Conservation (phyloP, 176 grass and related monocot species). For the Musa beccarii region DNA sequence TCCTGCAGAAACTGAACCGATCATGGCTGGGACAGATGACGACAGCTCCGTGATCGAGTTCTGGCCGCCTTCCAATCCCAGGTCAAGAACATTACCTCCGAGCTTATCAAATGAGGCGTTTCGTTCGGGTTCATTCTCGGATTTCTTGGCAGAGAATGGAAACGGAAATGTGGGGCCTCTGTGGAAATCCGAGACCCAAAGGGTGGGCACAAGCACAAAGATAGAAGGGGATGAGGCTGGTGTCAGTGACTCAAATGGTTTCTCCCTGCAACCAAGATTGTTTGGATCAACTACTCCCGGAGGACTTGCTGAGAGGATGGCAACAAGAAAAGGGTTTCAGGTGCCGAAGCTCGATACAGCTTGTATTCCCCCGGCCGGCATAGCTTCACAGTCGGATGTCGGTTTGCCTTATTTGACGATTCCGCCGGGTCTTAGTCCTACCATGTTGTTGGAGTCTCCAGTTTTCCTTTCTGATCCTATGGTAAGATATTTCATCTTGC, state of each 20-base stretch:
- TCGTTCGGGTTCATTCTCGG: conserved; percentile 28
- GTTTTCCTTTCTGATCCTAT: conserved; percentile 69
- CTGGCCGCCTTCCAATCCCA: conserved; percentile 68
- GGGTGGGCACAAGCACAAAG: conserved; percentile 18
- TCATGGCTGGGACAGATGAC: conserved; percentile 34
- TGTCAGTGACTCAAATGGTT: conserved; percentile 21
- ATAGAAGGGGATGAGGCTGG: conserved; percentile 23
- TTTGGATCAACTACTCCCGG: conserved; percentile 35
- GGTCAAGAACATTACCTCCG: conserved; percentile 58
- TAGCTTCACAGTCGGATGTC: conserved; percentile 37
- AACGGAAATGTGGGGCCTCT: conserved; percentile 4
- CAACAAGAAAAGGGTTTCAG: conserved; percentile 65
- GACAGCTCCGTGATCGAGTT: conserved; percentile 46
- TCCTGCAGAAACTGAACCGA: neutral
- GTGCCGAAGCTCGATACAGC: conserved; percentile 59
- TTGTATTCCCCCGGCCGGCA: conserved; percentile 15
- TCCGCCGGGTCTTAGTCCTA: conserved; percentile 82
- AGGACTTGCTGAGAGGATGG: conserved; percentile 68
- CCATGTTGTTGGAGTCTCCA: conserved; percentile 68
- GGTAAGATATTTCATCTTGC: conserved; percentile 32
- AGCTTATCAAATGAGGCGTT: conserved; percentile 74
- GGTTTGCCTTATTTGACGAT: conserved; percentile 68
- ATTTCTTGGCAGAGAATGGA: conserved; percentile 36
- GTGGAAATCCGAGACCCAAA: conserved; percentile 26
- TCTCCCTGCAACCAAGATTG: conserved; percentile 32